Conservation (phyloP, 2,329 filamentous ascomycete genomes). For the Penicillium sp. region DNA sequence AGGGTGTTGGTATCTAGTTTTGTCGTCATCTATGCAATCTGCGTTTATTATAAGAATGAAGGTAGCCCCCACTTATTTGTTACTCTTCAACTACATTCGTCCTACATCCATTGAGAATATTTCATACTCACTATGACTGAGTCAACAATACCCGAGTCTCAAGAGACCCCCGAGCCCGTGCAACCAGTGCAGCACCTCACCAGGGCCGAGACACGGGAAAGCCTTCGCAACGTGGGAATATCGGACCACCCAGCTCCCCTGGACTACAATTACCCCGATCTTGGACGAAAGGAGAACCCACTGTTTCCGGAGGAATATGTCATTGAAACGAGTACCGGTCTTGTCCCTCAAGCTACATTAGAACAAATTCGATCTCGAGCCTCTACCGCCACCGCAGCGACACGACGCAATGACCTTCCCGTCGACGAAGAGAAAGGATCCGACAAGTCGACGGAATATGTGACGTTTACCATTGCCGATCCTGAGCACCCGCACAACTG, state of each 20-base stretch:
- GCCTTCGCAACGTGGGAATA: constrained; percentile 26
- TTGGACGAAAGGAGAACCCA: constrained; percentile 24
- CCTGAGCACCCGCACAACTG: constrained; percentile 78
- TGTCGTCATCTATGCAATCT: background rate
- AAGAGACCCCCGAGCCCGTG: constrained; percentile 3
- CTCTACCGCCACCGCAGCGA: constrained; percentile 11
- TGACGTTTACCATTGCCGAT: constrained; percentile 69
- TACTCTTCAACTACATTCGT: background rate
- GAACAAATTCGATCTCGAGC: constrained; percentile 20
- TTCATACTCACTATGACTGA: background rate
- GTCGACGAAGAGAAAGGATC: constrained; percentile 31
- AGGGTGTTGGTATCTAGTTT: background rate
- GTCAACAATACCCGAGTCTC: background rate
- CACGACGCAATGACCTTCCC: constrained; percentile 5
- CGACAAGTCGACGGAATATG: constrained; percentile 33
- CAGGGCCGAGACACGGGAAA: constrained; percentile 25
- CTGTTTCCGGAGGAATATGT: constrained; percentile 26
- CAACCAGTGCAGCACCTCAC: background rate
- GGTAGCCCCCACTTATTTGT: background rate
- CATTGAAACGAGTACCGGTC: constrained; percentile 23
- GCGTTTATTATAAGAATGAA: constrained; percentile 13
- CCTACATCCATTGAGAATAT: background rate
- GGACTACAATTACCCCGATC: constrained; percentile 34
- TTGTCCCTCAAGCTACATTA: constrained; percentile 22
- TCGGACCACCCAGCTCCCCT: constrained; percentile 22